Conservation (phyloP, 495 filamentous ascomycete genomes). For the Chaetomium fimeti region DNA sequence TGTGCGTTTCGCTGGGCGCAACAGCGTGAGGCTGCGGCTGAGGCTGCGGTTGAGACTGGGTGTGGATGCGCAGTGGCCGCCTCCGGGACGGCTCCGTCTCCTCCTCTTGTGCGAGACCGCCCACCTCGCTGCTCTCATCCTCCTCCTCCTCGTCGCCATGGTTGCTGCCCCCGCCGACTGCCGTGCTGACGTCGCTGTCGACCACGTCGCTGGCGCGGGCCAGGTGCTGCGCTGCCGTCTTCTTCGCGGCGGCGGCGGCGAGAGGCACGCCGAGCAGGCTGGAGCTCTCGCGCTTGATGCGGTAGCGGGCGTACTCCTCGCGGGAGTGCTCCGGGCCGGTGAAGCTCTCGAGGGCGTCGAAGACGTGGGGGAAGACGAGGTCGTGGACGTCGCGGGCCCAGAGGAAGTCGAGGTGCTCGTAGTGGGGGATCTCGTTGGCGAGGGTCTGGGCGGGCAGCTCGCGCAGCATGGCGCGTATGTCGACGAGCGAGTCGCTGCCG, state of each 20-base stretch:
- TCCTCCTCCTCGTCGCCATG: constrained; percentile 18
- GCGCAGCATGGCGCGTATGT: constrained; percentile 86
- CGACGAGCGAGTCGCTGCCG: constrained; percentile 89
- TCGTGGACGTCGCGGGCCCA: constrained; percentile 83
- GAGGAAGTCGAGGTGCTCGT: constrained; percentile 96
- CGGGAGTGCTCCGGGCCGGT: constrained; percentile 50
- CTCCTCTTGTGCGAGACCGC: not conserved
- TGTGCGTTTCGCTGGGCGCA: constrained; percentile 9
- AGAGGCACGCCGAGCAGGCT: not conserved
- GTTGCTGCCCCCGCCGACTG: constrained; percentile 26
- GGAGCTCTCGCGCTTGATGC: constrained; percentile 35
- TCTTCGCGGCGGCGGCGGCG: not conserved
- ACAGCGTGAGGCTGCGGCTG: not conserved
- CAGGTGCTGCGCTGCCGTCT: not conserved
- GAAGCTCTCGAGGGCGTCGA: constrained; percentile 76
- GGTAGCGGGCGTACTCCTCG: constrained; percentile 53
- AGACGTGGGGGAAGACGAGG: constrained; percentile 87
- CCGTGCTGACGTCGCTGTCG: constrained; percentile 41
- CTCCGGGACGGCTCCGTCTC: not conserved
- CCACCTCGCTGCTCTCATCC: not conserved
- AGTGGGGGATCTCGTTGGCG: constrained; percentile 80
- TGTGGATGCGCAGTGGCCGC: not conserved
- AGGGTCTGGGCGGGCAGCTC: constrained; percentile 81
- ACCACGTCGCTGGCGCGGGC: constrained; percentile 18
- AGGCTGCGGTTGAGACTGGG: not conserved